Percentiles rank a stretch among this genome's conserved stretches.
phyloP scores from a whole-genome alignment of 108 stramenopile genomes.

The Aurantiochytrium sp. region DNA sequence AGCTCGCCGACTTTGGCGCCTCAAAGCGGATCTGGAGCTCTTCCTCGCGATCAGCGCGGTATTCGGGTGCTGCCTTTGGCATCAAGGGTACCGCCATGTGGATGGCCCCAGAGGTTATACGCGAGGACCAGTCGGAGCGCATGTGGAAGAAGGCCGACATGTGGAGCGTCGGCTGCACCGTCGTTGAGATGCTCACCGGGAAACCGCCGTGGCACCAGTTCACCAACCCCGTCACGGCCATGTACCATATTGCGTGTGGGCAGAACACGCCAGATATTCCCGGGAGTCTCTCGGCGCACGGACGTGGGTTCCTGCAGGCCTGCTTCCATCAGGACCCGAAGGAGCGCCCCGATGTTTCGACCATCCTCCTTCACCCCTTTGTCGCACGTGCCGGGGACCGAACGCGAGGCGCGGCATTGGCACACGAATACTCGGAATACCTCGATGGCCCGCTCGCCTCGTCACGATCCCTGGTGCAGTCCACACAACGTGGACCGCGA shows the following conservation, averaged over 20 bases:
- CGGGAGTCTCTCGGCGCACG: neutral
- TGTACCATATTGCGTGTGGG: slow-evolving; percentile 50
- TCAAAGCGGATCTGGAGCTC: slow-evolving; percentile 40
- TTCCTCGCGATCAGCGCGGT: neutral
- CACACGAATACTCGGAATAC: neutral
- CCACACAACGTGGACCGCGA: too few relatives aligned
- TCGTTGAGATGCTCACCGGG: slow-evolving; percentile 67
- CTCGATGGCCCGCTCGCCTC: neutral
- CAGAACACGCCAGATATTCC: slow-evolving; percentile 31
- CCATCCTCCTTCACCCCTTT: slow-evolving; percentile 35
- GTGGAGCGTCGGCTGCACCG: slow-evolving; percentile 66
- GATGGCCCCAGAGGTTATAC: slow-evolving; percentile 69
- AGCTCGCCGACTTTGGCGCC: slow-evolving; percentile 65
- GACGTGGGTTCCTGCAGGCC: neutral
- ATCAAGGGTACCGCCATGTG: slow-evolving; percentile 65
- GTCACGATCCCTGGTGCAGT: neutral
- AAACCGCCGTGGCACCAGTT: slow-evolving; percentile 52
- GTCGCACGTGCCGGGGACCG: neutral
- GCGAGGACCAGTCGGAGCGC: neutral
- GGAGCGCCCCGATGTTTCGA: slow-evolving; percentile 37
- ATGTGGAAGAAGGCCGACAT: slow-evolving; percentile 62
- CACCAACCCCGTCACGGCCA: slow-evolving; percentile 47
- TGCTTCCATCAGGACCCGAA: slow-evolving; percentile 39
- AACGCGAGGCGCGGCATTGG: neutral
- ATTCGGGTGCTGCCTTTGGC: slow-evolving; percentile 11